These are phyloP conservation scores for Thelonectria olida DNA, from an alignment of 2,329 filamentous ascomycete species.

Conservation along the genomic window DNA sequence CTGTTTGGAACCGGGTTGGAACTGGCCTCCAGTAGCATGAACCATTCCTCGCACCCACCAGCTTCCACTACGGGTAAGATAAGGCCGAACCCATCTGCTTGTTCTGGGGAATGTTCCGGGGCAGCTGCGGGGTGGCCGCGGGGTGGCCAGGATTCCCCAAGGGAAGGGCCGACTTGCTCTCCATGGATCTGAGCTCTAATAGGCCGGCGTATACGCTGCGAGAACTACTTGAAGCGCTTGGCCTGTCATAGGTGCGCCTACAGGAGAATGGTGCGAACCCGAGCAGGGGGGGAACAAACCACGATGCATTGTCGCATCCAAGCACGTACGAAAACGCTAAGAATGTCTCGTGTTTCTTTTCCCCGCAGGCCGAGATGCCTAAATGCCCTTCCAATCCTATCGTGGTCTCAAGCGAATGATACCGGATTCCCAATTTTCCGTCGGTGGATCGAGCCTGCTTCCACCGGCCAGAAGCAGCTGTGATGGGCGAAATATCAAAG, in stretches of 20 bases:
- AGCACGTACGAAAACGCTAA: too few species aligned
- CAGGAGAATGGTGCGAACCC: slow-evolving; percentile 11
- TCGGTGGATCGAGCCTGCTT: slow-evolving; percentile 3
- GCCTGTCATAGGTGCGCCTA: slow-evolving; percentile 32
- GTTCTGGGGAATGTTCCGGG: slow-evolving; percentile 6
- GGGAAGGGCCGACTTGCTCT: not conserved
- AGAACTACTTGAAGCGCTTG: not conserved
- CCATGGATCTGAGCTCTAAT: not conserved
- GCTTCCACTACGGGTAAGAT: too few species aligned
- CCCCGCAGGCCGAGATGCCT: slow-evolving; percentile 29
- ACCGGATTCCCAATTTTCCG: slow-evolving; percentile 1
- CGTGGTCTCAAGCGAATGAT: slow-evolving; percentile 19
- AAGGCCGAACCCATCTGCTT: too few species aligned
- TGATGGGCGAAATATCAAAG: not conserved
- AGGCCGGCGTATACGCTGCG: slow-evolving; percentile 17
- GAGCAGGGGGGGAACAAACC: too few species aligned
- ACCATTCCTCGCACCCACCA: too few species aligned
- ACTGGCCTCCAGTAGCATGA: too few species aligned
- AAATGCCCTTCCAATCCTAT: slow-evolving; percentile 22
- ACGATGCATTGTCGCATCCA: too few species aligned
- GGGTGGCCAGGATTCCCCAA: slow-evolving; percentile 4
- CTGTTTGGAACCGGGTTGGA: too few species aligned
- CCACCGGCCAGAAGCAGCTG: not conserved
- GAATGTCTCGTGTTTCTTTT: too few species aligned
- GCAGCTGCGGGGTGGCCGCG: slow-evolving; percentile 18